Conservation (phyloP, 2,329 filamentous ascomycete genomes). For the Aspergillus amoenus region DNA sequence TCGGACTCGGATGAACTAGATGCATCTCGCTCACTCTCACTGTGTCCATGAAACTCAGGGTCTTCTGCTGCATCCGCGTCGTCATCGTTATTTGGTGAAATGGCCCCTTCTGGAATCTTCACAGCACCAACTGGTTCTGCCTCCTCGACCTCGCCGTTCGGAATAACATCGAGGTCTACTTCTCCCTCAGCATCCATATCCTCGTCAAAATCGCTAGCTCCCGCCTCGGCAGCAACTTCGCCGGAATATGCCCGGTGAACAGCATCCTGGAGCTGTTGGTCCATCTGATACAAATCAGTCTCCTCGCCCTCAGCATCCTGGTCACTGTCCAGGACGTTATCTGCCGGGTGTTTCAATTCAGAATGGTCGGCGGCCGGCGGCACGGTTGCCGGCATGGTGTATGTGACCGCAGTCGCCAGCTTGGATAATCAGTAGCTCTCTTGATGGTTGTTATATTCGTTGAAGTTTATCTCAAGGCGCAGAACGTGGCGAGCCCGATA, state of each 20-base stretch:
- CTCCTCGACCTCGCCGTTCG: constrained; percentile 46
- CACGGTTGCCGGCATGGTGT: constrained; percentile 43
- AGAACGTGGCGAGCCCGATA: constrained; percentile 19
- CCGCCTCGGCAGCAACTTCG: constrained; percentile 29
- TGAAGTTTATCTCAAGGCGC: constrained; percentile 3
- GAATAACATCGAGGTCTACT: constrained; percentile 19
- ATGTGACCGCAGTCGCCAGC: constrained; percentile 40
- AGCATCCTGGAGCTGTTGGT: constrained; percentile 40
- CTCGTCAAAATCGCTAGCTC: constrained; percentile 18
- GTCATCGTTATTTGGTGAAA: constrained; percentile 35
- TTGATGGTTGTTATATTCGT: constrained; percentile 1
- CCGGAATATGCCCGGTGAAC: constrained; percentile 37
- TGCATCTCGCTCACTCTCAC: constrained; percentile 41
- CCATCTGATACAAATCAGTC: constrained; percentile 41
- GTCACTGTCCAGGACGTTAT: constrained; percentile 39
- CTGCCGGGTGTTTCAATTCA: constrained; percentile 30
- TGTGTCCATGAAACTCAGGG: constrained; percentile 43
- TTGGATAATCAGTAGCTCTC: constrained; percentile 22
- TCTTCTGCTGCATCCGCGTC: constrained; percentile 43
- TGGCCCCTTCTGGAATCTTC: constrained; percentile 33
- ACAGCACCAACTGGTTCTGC: constrained; percentile 39
- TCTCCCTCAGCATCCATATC: constrained; percentile 14
- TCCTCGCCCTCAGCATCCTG: constrained; percentile 47
- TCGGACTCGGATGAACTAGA: constrained; percentile 52
- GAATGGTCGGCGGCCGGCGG: constrained; percentile 39